phyloP scores from a whole-genome alignment of 1,284 basidiomycete genomes.

The Anthracocystis walkeri region DNA sequence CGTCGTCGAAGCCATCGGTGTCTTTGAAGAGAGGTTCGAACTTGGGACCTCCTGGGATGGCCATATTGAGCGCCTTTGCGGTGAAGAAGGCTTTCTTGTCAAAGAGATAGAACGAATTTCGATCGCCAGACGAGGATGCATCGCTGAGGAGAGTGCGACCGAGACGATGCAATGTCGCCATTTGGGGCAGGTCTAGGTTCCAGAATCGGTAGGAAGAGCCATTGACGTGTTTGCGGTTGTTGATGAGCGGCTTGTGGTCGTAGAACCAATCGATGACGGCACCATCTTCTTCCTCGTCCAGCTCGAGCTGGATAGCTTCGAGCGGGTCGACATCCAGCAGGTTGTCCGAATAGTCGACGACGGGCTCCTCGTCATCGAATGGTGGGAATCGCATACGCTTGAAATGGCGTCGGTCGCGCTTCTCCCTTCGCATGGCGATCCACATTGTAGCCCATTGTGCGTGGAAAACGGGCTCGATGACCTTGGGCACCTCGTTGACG shows the following conservation, averaged over 20 bases:
- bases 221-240: conserved; percentile 82
- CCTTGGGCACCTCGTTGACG: conserved; percentile 95
- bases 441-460: conserved; percentile 99
- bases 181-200: conserved; percentile 89
- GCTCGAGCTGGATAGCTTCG: conserved; percentile 96
- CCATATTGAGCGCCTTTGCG: conserved; percentile 93
- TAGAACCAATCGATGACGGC: conserved; percentile 99
- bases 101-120: conserved; percentile 84
- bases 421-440: conserved; percentile 98
- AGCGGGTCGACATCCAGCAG: conserved; percentile 97
- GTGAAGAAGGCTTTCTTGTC: conserved; percentile 99
- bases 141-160: conserved; percentile 93
- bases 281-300: conserved; percentile 91
- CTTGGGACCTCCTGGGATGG: conserved; percentile 97
- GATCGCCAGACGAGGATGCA: conserved; percentile 83
- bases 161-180: conserved; percentile 96
- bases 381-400: conserved; percentile 99
- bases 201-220: conserved; percentile 93
- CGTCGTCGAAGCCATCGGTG: conserved; percentile 96
- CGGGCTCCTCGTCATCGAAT: conserved; percentile 93
- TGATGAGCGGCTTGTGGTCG: conserved; percentile 92
- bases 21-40: conserved; percentile 80
- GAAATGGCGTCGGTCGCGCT: conserved; percentile 97
- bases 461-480: conserved; percentile 97
- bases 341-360: conserved; percentile 80